A percentile compares a stretch with the other conserved stretches of the same genome.
Evolutionary conservation across 176 grass and related monocot species (phyloP).

Genomic region (Neostapfia colusana): DNA sequence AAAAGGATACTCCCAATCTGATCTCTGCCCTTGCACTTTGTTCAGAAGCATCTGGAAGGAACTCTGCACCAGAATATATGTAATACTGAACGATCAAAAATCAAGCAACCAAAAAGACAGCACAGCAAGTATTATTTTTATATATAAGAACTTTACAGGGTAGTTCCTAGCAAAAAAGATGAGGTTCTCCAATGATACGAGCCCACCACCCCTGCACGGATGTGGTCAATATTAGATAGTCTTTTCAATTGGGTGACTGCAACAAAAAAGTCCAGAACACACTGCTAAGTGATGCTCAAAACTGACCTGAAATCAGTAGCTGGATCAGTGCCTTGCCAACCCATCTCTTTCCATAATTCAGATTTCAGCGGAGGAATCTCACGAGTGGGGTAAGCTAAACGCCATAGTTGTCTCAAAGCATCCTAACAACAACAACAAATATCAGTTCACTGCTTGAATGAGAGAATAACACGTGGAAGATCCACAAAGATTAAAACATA

Average conservation of each 20-base stretch:
- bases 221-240: constrained; percentile 16
- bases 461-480: neutral
- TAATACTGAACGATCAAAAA: neutral
- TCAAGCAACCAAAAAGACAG: neutral
- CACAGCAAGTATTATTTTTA: neutral
- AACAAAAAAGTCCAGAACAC: neutral
- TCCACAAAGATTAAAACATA: constrained; percentile 39
- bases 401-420: constrained; percentile 88
- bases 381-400: constrained; percentile 63
- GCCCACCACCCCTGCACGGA: constrained; percentile 75
- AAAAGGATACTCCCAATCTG: constrained; percentile 96
- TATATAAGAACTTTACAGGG: constrained; percentile 52
- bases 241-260: constrained; percentile 19
- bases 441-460: constrained; percentile 25
- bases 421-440: constrained; percentile 51
- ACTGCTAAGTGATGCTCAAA: constrained; percentile 3
- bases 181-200: constrained; percentile 86
- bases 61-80: constrained; percentile 42
- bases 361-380: constrained; percentile 84
- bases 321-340: constrained; percentile 95
- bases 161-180: constrained; percentile 89
- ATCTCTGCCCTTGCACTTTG: constrained; percentile 78
- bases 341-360: constrained; percentile 98
- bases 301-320: constrained; percentile 93
- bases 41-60: constrained; percentile 73